Evolutionary conservation across 2,329 filamentous ascomycete genomes (phyloP), one percentile per base, ranked within the genome.

Genomic region (Exophiala viscosa): DNA sequence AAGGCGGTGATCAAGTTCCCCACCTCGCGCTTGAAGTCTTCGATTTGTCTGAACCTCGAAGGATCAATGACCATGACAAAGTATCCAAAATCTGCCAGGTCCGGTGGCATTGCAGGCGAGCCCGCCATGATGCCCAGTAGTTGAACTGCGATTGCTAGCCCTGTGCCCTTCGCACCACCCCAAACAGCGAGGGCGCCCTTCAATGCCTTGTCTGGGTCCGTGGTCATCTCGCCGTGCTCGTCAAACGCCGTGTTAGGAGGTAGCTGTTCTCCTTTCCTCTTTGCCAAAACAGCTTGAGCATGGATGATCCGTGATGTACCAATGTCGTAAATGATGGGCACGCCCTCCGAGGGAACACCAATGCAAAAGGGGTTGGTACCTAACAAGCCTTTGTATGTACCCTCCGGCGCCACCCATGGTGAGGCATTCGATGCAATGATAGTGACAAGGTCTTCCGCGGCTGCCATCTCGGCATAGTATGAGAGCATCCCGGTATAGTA

Each of bases 301-400:
- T 53, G 50, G 34, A 53, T 52, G 54, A 57, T 57, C 10, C 40
- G 45, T n/a, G 50, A 53, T 4, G 54, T 57, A 3, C 54, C 54
- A 32, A 54, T 53, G 34, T 57, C 54, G 39, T 54, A 57, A 42
- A 57, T 57, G 28, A 57, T 45, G 4, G 54, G 54, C 3, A 33
- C 35, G 8, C 23, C 41, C 10, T 49, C 42, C 2, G 54, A 39
- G 9, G 54, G 54, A n/a, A 57, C 35, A 5, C 54, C 54, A 28
- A 57, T 51, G 50, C 54, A 57, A 33, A 50, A 53, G 2, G 54
- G 54, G 18, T 57, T 57, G 34, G 54, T 57, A 11, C 54, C 54
- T 8, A 57, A 33, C 2, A 53, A 41, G 38, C 50, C 45, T 40
- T 50, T 52, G 42, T 50, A 53, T 6, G 45, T 52, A 2, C 54